Evolutionary conservation across 2,329 filamentous ascomycete genomes (phyloP), one percentile per base, ranked within the genome.

Genomic region (Didymellaceae sp.): DNA sequence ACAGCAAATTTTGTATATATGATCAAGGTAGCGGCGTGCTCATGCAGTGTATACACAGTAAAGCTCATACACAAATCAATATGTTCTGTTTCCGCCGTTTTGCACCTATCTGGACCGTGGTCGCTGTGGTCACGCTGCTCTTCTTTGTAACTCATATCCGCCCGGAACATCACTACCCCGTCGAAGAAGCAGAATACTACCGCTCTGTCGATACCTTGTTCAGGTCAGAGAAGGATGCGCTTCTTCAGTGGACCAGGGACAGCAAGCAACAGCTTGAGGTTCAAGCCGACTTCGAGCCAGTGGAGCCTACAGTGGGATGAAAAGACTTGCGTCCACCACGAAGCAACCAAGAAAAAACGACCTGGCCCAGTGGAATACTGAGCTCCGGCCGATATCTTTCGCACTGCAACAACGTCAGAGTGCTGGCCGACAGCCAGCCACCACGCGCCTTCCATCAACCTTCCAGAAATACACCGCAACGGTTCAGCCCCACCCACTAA

Each of bases 1-100:
- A 43, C 21, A 24, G 43, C 42, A 46, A 52, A 52, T 52, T 52
- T 51, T 43, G 26, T 52, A 52, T 52, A 52, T 46, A 52, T 52
- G n/a, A 21, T 14, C 26, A 41, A 33, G 20, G n/a, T n/a, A n/a
- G n/a, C n/a, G 4, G 14, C 20, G 6, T 5, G 8, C 35, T 25
- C 11, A 41, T 32, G 17, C 20, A 5, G n/a, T 30, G 11, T 22
- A 24, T 25, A 21, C 24, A 31, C 45, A 34, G 6, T 8, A 31
- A 31, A 37, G 10, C 8, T 45, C 31, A 37, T 26, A 26, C 42
- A 9, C 25, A 31, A 18, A 21, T 6, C 35, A 38, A 33, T 16
- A 52, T 52, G 48, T 46, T 46, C 37, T 52, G 48, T 24, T 46
- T 46, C 17, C 48, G 48, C 26, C 48, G 48, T 32, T 52, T 52